phyloP scores from a whole-genome alignment of 768 basidiomycete genomes.

The Sistotremastrum niveocremeum region DNA sequence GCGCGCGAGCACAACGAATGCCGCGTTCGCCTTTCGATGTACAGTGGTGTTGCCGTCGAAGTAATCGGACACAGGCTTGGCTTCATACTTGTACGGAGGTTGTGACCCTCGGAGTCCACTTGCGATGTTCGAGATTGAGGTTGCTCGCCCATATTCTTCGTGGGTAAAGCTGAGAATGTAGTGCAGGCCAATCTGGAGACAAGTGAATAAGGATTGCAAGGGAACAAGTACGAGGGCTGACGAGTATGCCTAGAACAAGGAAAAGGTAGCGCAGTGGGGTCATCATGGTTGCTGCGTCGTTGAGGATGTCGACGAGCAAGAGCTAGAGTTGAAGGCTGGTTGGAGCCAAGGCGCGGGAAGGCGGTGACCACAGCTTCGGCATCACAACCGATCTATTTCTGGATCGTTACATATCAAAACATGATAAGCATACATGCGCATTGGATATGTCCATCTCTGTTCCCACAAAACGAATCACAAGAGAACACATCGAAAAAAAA shows the following conservation, averaged over 20 bases:
- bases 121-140: constrained; percentile 28
- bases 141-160: constrained; percentile 33
- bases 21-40: constrained; percentile 64
- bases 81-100: constrained; percentile 30
- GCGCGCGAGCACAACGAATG: constrained; percentile 60
- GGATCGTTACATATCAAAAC: too few species aligned
- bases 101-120: constrained; percentile 14
- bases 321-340: too few species aligned
- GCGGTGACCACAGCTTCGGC: too few species aligned
- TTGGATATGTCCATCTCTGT: too few species aligned
- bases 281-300: constrained; percentile 25
- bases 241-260: constrained; percentile 32
- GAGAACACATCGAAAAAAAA: too few species aligned
- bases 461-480: too few species aligned
- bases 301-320: too few species aligned
- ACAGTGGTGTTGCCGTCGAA: constrained; percentile 27
- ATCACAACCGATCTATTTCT: too few species aligned
- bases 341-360: too few species aligned
- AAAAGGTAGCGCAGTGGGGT: constrained; percentile 47
- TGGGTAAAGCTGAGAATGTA: constrained; percentile 38
- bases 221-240: constrained; percentile 16
- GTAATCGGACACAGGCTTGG: constrained; percentile 48
- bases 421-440: too few species aligned
- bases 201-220: constrained; percentile 5
- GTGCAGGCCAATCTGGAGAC: constrained; percentile 37